These are phyloP conservation scores for Rhodomyrtus tomentosa DNA, from an alignment of 345 rosid species.

Conservation along the genomic window DNA sequence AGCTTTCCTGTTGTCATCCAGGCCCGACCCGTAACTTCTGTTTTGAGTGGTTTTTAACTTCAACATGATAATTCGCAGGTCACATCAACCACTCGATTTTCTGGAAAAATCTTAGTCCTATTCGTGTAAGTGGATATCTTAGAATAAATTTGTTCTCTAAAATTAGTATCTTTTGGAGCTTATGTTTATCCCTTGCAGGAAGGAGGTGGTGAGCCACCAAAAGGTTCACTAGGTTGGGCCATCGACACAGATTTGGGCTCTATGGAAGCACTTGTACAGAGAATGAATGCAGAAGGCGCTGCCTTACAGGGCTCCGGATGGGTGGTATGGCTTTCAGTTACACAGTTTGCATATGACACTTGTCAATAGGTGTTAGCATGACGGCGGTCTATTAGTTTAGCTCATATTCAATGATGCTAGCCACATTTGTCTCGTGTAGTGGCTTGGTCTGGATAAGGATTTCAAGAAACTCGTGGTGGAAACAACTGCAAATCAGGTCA, in stretches of 20 bases:
- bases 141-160: neutral
- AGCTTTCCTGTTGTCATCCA: neutral
- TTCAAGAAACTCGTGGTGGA: constrained; percentile 79
- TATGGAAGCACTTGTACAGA: constrained; percentile 58
- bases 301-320: constrained; percentile 98
- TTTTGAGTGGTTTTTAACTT: neutral
- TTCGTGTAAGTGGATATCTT: constrained; percentile 29
- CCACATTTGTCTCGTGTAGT: constrained; percentile 21
- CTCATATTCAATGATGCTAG: neutral
- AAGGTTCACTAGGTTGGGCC: constrained; percentile 61
- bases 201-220: constrained; percentile 96
- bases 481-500: constrained; percentile 87
- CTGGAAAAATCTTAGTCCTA: constrained; percentile 85
- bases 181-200: constrained; percentile 27
- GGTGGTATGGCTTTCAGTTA: constrained; percentile 55
- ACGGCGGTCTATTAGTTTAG: neutral
- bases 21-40: neutral
- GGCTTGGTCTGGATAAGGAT: constrained; percentile 89
- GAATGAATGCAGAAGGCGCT: constrained; percentile 90
- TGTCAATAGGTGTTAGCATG: neutral
- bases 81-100: constrained; percentile 89
- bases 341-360: neutral
- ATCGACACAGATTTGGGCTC: constrained; percentile 79
- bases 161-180: neutral
- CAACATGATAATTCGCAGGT: constrained; percentile 27